These are phyloP conservation scores for Yarrowia sp. DNA, from an alignment of 805 yeast genomes.

Conservation along the genomic window DNA sequence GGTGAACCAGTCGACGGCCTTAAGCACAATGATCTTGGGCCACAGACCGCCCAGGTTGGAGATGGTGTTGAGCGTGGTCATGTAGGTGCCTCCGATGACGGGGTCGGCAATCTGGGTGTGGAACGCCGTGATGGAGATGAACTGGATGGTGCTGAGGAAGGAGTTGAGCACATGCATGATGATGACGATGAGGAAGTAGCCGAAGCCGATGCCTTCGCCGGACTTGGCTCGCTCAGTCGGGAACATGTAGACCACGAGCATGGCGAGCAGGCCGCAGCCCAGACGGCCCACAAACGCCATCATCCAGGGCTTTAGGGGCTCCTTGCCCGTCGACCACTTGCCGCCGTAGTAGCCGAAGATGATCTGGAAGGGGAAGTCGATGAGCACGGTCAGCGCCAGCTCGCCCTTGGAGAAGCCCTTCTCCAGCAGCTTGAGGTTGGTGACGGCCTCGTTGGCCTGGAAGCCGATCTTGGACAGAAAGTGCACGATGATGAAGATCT, in stretches of 20 bases:
- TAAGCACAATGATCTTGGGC: conserved; percentile 83
- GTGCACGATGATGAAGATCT: conserved; percentile 69
- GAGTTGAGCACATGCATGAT: conserved; percentile 81
- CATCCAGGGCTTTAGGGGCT: conserved; percentile 82
- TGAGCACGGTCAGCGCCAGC: conserved; percentile 83
- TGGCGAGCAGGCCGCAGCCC: conserved; percentile 72
- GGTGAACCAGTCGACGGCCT: conserved; percentile 77
- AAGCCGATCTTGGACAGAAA: conserved; percentile 84
- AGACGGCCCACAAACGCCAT: conserved; percentile 81
- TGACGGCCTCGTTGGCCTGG: conserved; percentile 94
- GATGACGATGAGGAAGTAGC: conserved; percentile 69
- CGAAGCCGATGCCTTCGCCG: conserved; percentile 45
- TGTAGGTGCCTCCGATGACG: conserved; percentile 92
- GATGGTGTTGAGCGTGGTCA: conserved; percentile 91
- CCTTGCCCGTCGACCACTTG: conserved; percentile 77
- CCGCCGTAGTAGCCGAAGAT: conserved; percentile 95
- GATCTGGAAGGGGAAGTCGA: conserved; percentile 95
- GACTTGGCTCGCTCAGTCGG: conserved; percentile 48
- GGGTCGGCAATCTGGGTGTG: conserved; percentile 97
- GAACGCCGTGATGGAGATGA: conserved; percentile 90
- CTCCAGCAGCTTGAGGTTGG: conserved; percentile 85
- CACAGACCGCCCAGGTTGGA: conserved; percentile 96
- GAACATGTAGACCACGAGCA: conserved; percentile 64
- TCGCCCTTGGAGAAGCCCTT: conserved; percentile 93
- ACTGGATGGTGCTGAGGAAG: conserved; percentile 92